A percentile compares a stretch with the other conserved stretches of the same genome.
Conservation (phyloP, 2,329 filamentous ascomycete genomes). For the Samsoniella hepiali region DNA sequence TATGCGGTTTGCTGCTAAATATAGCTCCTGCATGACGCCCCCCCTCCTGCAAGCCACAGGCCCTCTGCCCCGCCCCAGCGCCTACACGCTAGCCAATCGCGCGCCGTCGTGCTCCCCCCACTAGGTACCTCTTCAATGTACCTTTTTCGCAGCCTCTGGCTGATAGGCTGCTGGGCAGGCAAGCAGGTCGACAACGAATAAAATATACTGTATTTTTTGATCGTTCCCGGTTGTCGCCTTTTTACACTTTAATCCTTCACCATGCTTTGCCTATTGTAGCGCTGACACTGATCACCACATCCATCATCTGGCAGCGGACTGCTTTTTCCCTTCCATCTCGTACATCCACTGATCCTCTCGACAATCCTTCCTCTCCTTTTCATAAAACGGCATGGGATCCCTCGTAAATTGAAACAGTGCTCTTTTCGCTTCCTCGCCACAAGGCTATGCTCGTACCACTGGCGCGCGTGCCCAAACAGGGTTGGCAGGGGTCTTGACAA, state of each 20-base stretch:
- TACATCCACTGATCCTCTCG: background rate
- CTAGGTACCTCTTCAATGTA: conserved; percentile 1
- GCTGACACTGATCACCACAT: too few relatives aligned
- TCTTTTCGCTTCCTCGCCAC: background rate
- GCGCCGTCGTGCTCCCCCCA: background rate
- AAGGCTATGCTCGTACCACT: background rate
- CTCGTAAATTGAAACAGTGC: background rate
- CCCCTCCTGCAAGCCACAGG: conserved; percentile 11
- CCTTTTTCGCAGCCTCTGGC: background rate
- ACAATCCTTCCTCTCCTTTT: background rate
- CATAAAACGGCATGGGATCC: background rate
- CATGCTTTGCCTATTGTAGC: too few relatives aligned
- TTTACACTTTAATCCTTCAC: too few relatives aligned
- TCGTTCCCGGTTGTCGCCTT: too few relatives aligned
- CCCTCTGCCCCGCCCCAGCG: conserved; percentile 8
- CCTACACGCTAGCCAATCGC: conserved; percentile 7
- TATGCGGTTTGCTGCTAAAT: conserved; percentile 3
- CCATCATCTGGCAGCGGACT: too few relatives aligned
- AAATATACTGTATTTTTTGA: background rate
- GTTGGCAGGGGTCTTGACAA: background rate
- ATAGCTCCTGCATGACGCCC: conserved; percentile 6
- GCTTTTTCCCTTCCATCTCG: background rate
- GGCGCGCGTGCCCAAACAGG: background rate
- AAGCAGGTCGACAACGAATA: background rate
- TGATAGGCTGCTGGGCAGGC: background rate